Evolutionary conservation across 495 filamentous ascomycete species (phyloP).

Genomic region (Penicillium simplicissimum): DNA sequence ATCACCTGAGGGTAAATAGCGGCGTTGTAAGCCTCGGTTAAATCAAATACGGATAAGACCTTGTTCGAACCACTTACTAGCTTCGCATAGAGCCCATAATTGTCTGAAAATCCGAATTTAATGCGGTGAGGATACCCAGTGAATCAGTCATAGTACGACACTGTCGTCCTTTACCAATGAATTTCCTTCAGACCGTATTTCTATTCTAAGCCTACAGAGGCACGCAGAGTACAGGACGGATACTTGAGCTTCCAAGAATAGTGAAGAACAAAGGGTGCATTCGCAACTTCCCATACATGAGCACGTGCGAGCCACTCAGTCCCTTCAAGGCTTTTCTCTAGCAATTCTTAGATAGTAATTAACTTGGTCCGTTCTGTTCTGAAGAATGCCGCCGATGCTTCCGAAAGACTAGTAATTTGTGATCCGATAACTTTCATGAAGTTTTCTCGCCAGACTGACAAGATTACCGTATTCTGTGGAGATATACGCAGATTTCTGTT

Average conservation of each 20-base stretch:
- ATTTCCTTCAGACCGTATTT: neutral
- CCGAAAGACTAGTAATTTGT: neutral
- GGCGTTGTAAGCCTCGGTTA: neutral
- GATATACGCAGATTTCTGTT: neutral
- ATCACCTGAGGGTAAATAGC: neutral
- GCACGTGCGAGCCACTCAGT: neutral
- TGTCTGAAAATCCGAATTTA: neutral
- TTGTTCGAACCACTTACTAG: neutral
- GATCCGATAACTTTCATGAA: neutral
- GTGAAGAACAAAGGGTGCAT: neutral
- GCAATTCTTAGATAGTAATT: constrained; percentile 4
- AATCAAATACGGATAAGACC: neutral
- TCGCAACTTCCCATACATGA: neutral
- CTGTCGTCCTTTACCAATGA: neutral
- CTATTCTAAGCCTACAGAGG: neutral
- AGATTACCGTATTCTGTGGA: neutral
- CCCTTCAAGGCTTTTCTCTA: neutral
- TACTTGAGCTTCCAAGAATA: neutral
- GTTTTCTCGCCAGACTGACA: neutral
- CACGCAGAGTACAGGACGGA: neutral
- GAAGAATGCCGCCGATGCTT: neutral
- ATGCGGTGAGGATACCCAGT: neutral
- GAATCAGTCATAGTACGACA: neutral
- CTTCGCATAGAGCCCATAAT: neutral
- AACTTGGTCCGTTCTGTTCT: neutral